These are phyloP conservation scores for Phaeotremella skinneri DNA, from an alignment of 768 basidiomycete species.

Conservation along the genomic window DNA sequence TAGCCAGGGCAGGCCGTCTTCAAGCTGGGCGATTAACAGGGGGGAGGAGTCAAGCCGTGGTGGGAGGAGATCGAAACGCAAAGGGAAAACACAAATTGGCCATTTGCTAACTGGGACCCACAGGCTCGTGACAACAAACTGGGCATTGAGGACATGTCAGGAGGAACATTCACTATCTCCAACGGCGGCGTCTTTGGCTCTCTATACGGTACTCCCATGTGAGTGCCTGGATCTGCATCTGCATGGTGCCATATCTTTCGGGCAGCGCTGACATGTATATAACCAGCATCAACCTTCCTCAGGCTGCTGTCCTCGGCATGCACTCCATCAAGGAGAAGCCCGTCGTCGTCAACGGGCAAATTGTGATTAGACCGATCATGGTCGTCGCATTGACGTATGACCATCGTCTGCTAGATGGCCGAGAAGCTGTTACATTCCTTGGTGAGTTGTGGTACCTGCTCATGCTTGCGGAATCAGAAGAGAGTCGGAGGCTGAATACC, in stretches of 20 bases:
- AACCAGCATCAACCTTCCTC: slow-evolving; percentile 78
- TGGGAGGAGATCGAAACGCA: neutral
- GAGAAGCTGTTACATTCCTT: slow-evolving; percentile 96
- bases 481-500: slow-evolving; percentile 9
- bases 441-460: slow-evolving; percentile 58
- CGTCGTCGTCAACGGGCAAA: slow-evolving; percentile 88
- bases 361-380: slow-evolving; percentile 97
- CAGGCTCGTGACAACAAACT: slow-evolving; percentile 86
- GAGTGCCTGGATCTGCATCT: slow-evolving; percentile 24
- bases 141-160: slow-evolving; percentile 96
- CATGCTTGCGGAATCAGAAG: slow-evolving; percentile 2
- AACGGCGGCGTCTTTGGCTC: slow-evolving; percentile 99
- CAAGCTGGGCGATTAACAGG: neutral
- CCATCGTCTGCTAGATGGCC: slow-evolving; percentile 89
- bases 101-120: neutral
- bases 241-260: neutral
- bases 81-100: too few relatives aligned
- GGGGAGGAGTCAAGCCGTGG: neutral
- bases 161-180: slow-evolving; percentile 98
- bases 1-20: neutral
- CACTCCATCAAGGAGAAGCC: slow-evolving; percentile 89
- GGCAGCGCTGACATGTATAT: slow-evolving; percentile 10
- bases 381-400: slow-evolving; percentile 78
- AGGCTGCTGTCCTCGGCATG: slow-evolving; percentile 94
- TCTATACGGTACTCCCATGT: slow-evolving; percentile 93